Conservation (phyloP, 2,329 filamentous ascomycete genomes). For the Atkinsonella hypoxylon region DNA sequence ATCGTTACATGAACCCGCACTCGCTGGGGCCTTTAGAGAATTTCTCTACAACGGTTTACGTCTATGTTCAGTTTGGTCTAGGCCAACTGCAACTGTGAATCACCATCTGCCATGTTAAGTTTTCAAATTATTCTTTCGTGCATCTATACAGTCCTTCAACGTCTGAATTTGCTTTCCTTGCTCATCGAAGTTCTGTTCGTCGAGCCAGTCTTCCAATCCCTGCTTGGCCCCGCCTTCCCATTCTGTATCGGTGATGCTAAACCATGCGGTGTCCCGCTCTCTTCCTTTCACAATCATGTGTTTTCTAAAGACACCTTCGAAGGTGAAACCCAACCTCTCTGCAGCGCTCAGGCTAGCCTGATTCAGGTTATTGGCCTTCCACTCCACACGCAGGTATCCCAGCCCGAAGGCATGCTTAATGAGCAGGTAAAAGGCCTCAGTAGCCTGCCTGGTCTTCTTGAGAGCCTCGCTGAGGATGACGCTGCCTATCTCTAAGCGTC, state of each 20-base stretch:
- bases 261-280: conserved; percentile 48
- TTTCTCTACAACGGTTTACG: too few species aligned
- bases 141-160: conserved; percentile 25
- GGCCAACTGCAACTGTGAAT: too few species aligned
- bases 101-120: background rate
- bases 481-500: conserved; percentile 44
- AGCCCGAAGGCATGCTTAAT: conserved; percentile 38
- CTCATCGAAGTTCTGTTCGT: conserved; percentile 39
- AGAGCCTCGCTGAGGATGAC: conserved; percentile 38
- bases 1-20: background rate
- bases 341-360: conserved; percentile 41
- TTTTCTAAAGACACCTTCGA: conserved; percentile 48
- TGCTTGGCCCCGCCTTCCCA: conserved; percentile 34
- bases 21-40: too few species aligned
- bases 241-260: conserved; percentile 44
- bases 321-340: conserved; percentile 42
- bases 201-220: conserved; percentile 43
- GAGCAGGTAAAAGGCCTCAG: conserved; percentile 46
- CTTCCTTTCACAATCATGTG: conserved; percentile 48
- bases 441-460: conserved; percentile 42
- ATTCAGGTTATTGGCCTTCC: conserved; percentile 52
- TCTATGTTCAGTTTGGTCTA: background rate
- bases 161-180: conserved; percentile 36
- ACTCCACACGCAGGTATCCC: conserved; percentile 46
- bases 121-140: background rate